These are phyloP conservation scores for Podaxis rugospora DNA, from an alignment of 768 basidiomycete species.

Conservation along the genomic window DNA sequence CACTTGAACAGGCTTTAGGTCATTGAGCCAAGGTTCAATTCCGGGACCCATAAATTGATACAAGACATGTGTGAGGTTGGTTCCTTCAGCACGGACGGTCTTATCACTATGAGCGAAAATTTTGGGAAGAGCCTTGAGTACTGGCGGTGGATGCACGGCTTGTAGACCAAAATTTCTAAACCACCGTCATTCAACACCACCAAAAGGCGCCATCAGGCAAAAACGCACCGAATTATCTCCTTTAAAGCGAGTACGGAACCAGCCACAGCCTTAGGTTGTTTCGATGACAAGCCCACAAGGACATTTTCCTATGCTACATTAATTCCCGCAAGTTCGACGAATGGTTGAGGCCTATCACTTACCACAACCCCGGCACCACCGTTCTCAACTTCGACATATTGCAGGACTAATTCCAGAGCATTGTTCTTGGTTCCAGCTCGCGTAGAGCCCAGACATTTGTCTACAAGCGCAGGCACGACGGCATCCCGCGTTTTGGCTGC, in stretches of 20 bases:
- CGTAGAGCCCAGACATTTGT: conserved; percentile 92
- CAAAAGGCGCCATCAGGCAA: neutral
- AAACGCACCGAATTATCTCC: conserved; percentile 76
- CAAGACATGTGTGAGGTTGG: conserved; percentile 63
- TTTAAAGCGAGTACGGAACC: conserved; percentile 73
- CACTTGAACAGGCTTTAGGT: conserved; percentile 95
- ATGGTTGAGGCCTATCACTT: conserved; percentile 33
- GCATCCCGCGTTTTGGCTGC: conserved; percentile 75
- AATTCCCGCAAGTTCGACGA: conserved; percentile 23
- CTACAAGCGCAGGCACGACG: conserved; percentile 88
- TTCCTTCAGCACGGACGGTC: conserved; percentile 90
- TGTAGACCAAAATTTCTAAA: conserved; percentile 75
- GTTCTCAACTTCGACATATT: conserved; percentile 95
- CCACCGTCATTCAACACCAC: conserved; percentile 8
- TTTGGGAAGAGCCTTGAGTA: conserved; percentile 87
- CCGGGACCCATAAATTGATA: conserved; percentile 86
- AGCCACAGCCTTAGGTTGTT: conserved; percentile 92
- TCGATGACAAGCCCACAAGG: conserved; percentile 80
- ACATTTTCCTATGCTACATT: conserved; percentile 57
- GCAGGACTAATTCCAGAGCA: conserved; percentile 77
- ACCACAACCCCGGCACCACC: conserved; percentile 84
- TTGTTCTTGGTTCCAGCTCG: conserved; percentile 88
- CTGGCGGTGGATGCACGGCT: conserved; percentile 65
- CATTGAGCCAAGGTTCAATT: conserved; percentile 80
- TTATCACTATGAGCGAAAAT: conserved; percentile 96